Percentiles rank a stretch among this genome's conserved stretches.
Conservation (phyloP, 495 filamentous ascomycete species). For the Oleoguttula mirabilis region DNA sequence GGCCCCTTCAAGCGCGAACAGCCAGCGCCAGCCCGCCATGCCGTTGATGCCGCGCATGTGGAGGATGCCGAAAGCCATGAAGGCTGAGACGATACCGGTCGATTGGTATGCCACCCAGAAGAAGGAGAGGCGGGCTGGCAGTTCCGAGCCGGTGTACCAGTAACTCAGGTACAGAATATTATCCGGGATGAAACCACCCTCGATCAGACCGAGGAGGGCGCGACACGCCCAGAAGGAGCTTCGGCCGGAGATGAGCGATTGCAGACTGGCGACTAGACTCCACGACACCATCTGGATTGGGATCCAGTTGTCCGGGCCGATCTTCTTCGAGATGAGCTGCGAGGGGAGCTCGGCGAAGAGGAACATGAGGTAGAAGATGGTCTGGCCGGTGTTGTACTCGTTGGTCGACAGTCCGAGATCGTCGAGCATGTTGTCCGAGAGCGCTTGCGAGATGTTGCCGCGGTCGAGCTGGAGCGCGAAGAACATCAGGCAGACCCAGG, state of each 20-base stretch:
- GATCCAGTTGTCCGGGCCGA: conserved; percentile 80
- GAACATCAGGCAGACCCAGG: conserved; percentile 65
- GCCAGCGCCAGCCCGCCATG: conserved; percentile 38
- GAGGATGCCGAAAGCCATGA: conserved; percentile 41
- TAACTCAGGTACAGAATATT: conserved; percentile 43
- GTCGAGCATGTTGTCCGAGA: conserved; percentile 29
- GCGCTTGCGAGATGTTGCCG: conserved; percentile 28
- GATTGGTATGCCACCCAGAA: conserved; percentile 52
- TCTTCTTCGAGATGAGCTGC: conserved; percentile 41
- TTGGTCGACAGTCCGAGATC: conserved; percentile 37
- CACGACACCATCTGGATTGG: conserved; percentile 60
- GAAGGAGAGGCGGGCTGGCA: conserved; percentile 37
- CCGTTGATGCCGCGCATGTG: conserved; percentile 39
- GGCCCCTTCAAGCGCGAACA: conserved; percentile 45
- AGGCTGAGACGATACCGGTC: conserved; percentile 37
- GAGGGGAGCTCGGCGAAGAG: conserved; percentile 38
- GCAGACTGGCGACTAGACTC: conserved; percentile 57
- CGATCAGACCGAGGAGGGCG: conserved; percentile 35
- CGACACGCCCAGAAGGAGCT: conserved; percentile 37
- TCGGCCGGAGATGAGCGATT: conserved; percentile 53
- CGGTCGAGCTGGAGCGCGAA: conserved; percentile 74
- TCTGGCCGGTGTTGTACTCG: conserved; percentile 35
- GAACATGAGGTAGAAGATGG: conserved; percentile 37
- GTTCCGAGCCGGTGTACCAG: conserved; percentile 41
- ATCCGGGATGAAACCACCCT: conserved; percentile 34